Evolutionary conservation across 1,139 yeast species (phyloP).

Genomic region (Debaryomycetaceae sp.): DNA sequence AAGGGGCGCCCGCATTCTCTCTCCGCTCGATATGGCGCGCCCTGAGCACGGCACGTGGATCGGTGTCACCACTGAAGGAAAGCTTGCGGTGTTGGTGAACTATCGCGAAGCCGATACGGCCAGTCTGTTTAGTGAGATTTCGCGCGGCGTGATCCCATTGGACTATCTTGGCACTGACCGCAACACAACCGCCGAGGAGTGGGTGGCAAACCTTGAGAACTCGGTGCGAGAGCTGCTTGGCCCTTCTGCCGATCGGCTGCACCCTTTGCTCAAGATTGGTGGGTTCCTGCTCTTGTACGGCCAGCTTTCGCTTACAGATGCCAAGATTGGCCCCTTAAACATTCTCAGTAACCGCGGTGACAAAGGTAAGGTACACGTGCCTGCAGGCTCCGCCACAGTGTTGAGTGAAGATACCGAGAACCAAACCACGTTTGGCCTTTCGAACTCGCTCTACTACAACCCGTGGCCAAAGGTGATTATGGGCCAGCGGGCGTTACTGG

Average conservation of each 20-base stretch:
- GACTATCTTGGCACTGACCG: slow-evolving; percentile 42
- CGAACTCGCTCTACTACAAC: slow-evolving; percentile 56
- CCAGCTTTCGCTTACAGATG: slow-evolving; percentile 27
- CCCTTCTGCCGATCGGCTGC: not conserved
- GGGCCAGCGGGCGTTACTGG: slow-evolving; percentile 46
- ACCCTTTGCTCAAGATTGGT: slow-evolving; percentile 50
- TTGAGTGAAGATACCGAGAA: slow-evolving; percentile 9
- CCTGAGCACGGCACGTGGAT: slow-evolving; percentile 90
- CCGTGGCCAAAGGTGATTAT: slow-evolving; percentile 71
- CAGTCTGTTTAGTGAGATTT: slow-evolving; percentile 40
- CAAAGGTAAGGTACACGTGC: slow-evolving; percentile 28
- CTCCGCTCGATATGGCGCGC: slow-evolving; percentile 75
- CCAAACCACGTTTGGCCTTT: slow-evolving; percentile 46
- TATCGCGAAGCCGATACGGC: slow-evolving; percentile 42
- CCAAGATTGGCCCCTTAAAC: slow-evolving; percentile 33
- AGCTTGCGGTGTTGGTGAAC: slow-evolving; percentile 73
- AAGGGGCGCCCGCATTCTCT: slow-evolving; percentile 35
- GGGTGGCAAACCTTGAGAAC: slow-evolving; percentile 39
- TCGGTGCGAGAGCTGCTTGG: slow-evolving; percentile 24
- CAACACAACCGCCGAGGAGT: slow-evolving; percentile 36
- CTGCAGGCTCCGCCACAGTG: slow-evolving; percentile 7
- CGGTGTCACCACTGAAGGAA: slow-evolving; percentile 62
- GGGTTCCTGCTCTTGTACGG: slow-evolving; percentile 87
- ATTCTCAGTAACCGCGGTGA: slow-evolving; percentile 52
- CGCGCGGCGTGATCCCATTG: slow-evolving; percentile 71